These are phyloP conservation scores for Lichtheimia ornata DNA, from an alignment of 371 early-diverging fungal genomes.

Conservation along the genomic window DNA sequence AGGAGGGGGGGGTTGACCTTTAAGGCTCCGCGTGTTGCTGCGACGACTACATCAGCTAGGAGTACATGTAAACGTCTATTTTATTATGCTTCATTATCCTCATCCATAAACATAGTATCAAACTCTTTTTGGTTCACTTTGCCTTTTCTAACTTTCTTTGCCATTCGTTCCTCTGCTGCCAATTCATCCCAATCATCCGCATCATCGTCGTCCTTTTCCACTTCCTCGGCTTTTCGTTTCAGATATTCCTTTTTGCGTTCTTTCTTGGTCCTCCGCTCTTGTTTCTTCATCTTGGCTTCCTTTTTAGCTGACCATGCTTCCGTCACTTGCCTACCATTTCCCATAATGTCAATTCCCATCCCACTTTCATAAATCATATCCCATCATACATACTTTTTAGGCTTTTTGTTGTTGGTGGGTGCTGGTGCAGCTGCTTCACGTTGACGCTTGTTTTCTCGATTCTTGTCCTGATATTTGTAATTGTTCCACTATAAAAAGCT, in stretches of 20 bases:
- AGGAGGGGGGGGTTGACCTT: background rate
- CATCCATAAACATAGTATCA: constrained; percentile 40
- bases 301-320: constrained; percentile 77
- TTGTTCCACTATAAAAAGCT: constrained; percentile 40
- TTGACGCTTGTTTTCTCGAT: constrained; percentile 75
- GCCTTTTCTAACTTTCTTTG: constrained; percentile 57
- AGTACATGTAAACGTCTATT: background rate
- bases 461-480: constrained; percentile 70
- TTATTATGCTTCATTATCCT: constrained; percentile 6
- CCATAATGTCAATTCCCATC: constrained; percentile 4
- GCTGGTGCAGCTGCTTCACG: constrained; percentile 55
- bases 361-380: background rate
- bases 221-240: constrained; percentile 48
- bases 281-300: constrained; percentile 65
- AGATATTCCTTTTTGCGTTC: constrained; percentile 60
- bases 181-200: constrained; percentile 59
- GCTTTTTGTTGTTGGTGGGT: constrained; percentile 25
- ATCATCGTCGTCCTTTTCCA: constrained; percentile 42
- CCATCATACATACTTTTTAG: constrained; percentile 21
- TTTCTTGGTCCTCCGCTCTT: constrained; percentile 70
- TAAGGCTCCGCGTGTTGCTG: background rate
- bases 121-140: constrained; percentile 52
- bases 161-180: constrained; percentile 43
- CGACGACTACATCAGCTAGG: too few species aligned
- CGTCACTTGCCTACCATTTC: constrained; percentile 10